A percentile compares a stretch with the other conserved stretches of the same genome.
phyloP scores from a whole-genome alignment of 345 rosid species.

The Nasturtium officinale region DNA sequence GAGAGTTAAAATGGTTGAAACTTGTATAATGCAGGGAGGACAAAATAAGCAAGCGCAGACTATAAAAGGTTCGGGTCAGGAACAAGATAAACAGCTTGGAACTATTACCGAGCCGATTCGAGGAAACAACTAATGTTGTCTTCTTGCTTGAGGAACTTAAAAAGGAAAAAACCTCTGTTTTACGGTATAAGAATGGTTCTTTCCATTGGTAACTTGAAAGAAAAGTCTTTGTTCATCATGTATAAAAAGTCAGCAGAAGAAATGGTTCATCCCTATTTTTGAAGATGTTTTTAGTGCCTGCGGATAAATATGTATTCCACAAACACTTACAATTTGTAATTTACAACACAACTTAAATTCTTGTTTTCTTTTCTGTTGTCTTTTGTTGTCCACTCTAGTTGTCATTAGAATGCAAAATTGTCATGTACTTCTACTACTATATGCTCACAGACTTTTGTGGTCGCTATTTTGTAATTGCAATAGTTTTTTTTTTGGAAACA shows the following conservation, averaged over 20 bases:
- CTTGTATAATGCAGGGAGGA: constrained; percentile 31
- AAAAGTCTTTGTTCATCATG: not conserved
- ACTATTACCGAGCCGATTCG: constrained; percentile 25
- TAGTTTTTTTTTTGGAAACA: not conserved
- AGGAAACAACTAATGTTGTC: constrained; percentile 24
- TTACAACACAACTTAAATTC: not conserved
- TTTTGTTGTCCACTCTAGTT: not conserved
- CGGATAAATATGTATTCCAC: not conserved
- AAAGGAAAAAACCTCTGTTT: not conserved
- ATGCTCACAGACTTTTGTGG: not conserved
- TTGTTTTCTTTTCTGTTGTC: not conserved
- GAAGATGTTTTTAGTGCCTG: constrained; percentile 10
- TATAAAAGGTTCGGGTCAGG: constrained; percentile 23
- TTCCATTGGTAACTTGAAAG: not conserved
- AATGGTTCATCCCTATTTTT: constrained; percentile 21
- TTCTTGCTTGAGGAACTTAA: constrained; percentile 10
- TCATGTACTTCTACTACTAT: no score
- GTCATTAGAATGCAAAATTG: not conserved
- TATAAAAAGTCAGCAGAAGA: not conserved
- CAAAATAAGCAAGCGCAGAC: constrained; percentile 38
- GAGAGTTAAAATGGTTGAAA: not conserved
- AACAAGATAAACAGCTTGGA: constrained; percentile 36
- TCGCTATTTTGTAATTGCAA: not conserved
- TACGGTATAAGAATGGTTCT: not conserved
- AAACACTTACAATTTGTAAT: not conserved